phyloP scores from a whole-genome alignment of 2,329 filamentous ascomycete species.

The Westerdykella aurantiaca region DNA sequence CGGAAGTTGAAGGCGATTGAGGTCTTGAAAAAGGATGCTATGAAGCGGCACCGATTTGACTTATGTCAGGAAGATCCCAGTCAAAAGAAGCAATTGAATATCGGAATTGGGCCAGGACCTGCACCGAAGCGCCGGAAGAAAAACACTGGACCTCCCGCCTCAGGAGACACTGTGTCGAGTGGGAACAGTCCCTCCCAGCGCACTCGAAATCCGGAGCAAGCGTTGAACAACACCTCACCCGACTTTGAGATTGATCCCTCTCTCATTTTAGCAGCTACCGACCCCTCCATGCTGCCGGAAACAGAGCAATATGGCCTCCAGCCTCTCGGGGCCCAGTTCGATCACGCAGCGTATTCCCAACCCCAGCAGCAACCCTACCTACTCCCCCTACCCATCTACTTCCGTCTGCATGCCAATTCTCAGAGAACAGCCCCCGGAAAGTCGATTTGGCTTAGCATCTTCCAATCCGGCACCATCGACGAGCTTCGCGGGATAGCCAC shows the following conservation, averaged over 20 bases:
- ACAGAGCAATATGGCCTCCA: not conserved
- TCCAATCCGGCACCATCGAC: slow-evolving; percentile 53
- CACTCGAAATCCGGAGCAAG: not conserved
- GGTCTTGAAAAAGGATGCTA: slow-evolving; percentile 66
- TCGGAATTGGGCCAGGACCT: slow-evolving; percentile 41
- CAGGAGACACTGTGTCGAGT: slow-evolving; percentile 5
- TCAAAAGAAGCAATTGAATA: slow-evolving; percentile 37
- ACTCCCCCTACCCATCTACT: slow-evolving; percentile 55
- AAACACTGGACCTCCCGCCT: slow-evolving; percentile 5
- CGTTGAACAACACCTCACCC: slow-evolving; percentile 32
- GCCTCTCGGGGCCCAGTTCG: not conserved
- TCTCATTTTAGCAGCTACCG: slow-evolving; percentile 53
- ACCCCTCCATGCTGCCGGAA: slow-evolving; percentile 37
- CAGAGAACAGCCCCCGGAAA: slow-evolving; percentile 45
- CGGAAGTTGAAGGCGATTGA: slow-evolving; percentile 62
- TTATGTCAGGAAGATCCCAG: slow-evolving; percentile 51
- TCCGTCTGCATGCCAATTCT: slow-evolving; percentile 64
- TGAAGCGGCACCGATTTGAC: slow-evolving; percentile 69
- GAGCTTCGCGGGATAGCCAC: slow-evolving; percentile 60
- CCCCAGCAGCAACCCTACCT: slow-evolving; percentile 6
- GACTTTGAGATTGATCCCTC: slow-evolving; percentile 61
- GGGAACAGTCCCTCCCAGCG: not conserved
- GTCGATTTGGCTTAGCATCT: slow-evolving; percentile 60
- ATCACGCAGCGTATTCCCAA: not conserved
- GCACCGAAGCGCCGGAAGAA: slow-evolving; percentile 26